phyloP scores from a whole-genome alignment of 495 filamentous ascomycete species.

The Astrocystis sublimbata region DNA sequence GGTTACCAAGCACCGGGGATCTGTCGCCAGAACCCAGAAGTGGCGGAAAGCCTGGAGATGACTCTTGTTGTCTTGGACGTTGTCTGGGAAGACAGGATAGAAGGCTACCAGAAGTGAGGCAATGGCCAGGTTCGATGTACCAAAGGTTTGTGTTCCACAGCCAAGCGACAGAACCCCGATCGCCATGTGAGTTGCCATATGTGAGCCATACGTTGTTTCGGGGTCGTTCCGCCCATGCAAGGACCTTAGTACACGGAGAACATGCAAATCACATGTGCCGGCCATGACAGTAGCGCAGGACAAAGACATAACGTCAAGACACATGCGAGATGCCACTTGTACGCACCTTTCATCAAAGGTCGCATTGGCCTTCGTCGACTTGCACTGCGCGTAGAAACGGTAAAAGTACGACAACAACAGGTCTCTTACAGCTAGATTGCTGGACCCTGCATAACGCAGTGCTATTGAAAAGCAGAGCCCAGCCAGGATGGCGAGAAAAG shows the following conservation, averaged over 20 bases:
- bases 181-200: conserved; percentile 89
- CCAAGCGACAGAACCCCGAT: conserved; percentile 90
- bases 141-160: conserved; percentile 87
- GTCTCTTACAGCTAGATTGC: conserved; percentile 68
- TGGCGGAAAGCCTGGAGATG: conserved; percentile 97
- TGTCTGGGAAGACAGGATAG: conserved; percentile 87
- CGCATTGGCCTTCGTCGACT: conserved; percentile 32
- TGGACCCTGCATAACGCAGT: conserved; percentile 85
- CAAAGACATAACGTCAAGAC: conserved; percentile 81
- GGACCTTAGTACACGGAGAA: conserved; percentile 86
- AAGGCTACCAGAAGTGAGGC: conserved; percentile 87
- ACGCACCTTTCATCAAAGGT: conserved; percentile 83
- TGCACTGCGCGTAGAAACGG: conserved; percentile 78
- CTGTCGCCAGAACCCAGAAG: conserved; percentile 93
- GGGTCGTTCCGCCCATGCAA: conserved; percentile 85
- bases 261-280: conserved; percentile 82
- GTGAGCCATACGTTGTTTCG: conserved; percentile 87
- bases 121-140: conserved; percentile 83
- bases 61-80: conserved; percentile 86
- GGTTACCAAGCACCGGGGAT: conserved; percentile 81
- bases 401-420: conserved; percentile 83
- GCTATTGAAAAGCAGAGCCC: conserved; percentile 86
- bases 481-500: conserved; percentile 88
- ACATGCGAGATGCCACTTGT: conserved; percentile 80
- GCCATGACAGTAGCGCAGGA: conserved; percentile 90